Evolutionary conservation across 257 asterid genomes (phyloP).

Genomic region (Solanum arcanum): DNA sequence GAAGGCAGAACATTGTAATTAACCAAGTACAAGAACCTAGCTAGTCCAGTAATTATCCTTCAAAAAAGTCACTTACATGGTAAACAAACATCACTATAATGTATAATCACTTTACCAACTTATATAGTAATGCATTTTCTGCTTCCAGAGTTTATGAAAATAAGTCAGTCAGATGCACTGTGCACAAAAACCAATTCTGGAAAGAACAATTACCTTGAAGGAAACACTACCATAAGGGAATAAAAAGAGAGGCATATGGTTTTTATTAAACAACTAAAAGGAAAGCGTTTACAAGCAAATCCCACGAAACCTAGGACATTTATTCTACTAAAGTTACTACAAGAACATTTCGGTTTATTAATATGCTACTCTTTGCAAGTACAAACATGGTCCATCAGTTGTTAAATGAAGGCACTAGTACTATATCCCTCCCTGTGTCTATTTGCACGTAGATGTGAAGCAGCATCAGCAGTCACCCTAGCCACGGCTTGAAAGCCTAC

Average conservation of each 20-base stretch:
- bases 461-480: background rate
- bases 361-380: background rate
- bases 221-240: background rate
- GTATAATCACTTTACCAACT: background rate
- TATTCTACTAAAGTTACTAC: background rate
- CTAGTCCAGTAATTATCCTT: background rate
- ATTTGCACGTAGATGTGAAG: background rate
- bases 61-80: background rate
- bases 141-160: background rate
- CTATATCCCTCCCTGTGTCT: background rate
- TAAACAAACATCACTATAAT: background rate
- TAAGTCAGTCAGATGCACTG: background rate
- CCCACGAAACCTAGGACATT: background rate
- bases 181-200: background rate
- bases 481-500: background rate
- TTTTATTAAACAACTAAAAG: background rate
- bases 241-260: background rate
- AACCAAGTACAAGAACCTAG: background rate
- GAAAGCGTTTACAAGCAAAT: background rate
- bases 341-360: background rate
- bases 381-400: background rate
- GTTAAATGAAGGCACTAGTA: background rate
- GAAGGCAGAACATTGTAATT: background rate
- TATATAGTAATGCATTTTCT: background rate
- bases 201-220: background rate